Evolutionary conservation across 2,329 filamentous ascomycete genomes (phyloP), one percentile per base, ranked within the genome.

Genomic region (Aspergillus fructus): DNA sequence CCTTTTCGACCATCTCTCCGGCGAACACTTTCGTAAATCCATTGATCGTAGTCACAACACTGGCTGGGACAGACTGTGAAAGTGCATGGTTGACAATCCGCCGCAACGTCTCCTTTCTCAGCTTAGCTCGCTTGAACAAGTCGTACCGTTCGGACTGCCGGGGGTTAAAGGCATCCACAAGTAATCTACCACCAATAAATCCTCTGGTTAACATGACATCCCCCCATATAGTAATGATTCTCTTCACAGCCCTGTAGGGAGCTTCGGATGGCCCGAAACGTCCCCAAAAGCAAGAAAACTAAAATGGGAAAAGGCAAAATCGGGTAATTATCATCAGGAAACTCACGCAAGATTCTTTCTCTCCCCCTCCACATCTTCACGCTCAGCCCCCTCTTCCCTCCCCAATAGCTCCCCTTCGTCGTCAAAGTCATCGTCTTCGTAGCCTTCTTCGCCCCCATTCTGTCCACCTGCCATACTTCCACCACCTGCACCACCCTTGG

Each of bases 1-100:
- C 86, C 64, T 83, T 81, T 70, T 89, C 86, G 55, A 89, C 81
- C 56, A 89, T 79, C 63, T 87, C 83, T 50, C 85, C 86, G 12
- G 85, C 83, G 71, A 88, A 89, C 61, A 86, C 81, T 71, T 89
- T 89, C 19, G 83, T 84, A 68, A 86, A 88, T 11, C 84, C 84
- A 42, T 82, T 84, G 52, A 89, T 84, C 5, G 84, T 84, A 13
- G 84, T 85, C 40, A 88, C 82, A 52, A 88, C 85, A 60, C 82
- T 84, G 27, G 81, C 79, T 1, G 86, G 86, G 5, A 89, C 85
- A 47, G 83, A 87, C 68, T 89, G 86, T 2, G 83, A 85, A 40
- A 89, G 80, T 1, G 85, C 87, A 68, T 87, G 84, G 64, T 89
- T 89, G 60, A 86, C 85, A 60, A 89, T 83, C 64, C 79, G 70